Percentiles rank a stretch among this genome's conserved stretches.
phyloP scores from a whole-genome alignment of 208 protist genomes.

The Leishmania amazonensis region DNA sequence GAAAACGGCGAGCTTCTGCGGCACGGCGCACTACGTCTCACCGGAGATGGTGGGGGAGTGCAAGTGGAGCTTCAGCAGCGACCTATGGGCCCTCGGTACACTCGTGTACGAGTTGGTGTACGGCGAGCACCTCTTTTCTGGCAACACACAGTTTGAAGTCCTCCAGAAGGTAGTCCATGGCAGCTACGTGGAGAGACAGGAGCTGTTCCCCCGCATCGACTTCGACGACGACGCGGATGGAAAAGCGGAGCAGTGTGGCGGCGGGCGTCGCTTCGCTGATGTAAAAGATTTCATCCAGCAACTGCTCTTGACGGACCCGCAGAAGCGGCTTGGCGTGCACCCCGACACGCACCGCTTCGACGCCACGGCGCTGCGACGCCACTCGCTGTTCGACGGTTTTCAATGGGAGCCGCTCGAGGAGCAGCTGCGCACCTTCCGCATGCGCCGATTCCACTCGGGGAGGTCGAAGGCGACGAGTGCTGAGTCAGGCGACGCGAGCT shows the following conservation, averaged over 20 bases:
- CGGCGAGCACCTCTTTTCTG: constrained; percentile 84
- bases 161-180: constrained; percentile 72
- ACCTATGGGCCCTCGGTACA: constrained; percentile 95
- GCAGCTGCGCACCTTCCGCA: constrained; percentile 46
- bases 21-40: constrained; percentile 94
- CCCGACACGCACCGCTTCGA: constrained; percentile 53
- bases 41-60: constrained; percentile 94
- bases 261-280: constrained; percentile 36
- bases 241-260: background rate
- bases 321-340: constrained; percentile 70
- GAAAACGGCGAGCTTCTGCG: constrained; percentile 86
- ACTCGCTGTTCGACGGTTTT: constrained; percentile 76
- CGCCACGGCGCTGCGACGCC: constrained; percentile 52
- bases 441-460: constrained; percentile 21
- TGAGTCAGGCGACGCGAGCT: background rate
- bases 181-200: constrained; percentile 11
- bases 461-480: background rate
- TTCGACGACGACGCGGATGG: constrained; percentile 16
- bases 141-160: constrained; percentile 65
- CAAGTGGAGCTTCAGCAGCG: constrained; percentile 92
- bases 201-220: constrained; percentile 57
- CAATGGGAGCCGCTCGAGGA: constrained; percentile 66
- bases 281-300: constrained; percentile 69
- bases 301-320: constrained; percentile 71
- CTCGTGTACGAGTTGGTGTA: constrained; percentile 94